Base-by-base conservation (phyloP, 2,329 filamentous ascomycete genomes). In the Fusarium verrucosum region DNA sequence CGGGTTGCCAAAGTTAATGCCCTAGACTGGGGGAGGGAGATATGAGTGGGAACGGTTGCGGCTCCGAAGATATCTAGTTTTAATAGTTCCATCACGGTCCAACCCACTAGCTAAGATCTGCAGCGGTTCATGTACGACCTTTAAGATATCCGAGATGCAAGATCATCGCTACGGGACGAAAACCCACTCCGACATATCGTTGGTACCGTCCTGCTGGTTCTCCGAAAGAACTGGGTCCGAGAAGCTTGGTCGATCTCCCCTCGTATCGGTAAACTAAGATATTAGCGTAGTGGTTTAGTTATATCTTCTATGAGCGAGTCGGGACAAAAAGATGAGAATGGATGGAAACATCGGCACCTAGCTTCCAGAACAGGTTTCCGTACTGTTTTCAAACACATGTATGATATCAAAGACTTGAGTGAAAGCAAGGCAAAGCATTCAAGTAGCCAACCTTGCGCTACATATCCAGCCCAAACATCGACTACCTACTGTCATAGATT, bases 231-330 rank as follows among this genome's bases (percentile, higher is more conserved):
- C 35, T 33, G 23, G 33, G 16, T 41, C 45, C 45, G 45, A 7
- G 14, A 11, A 23, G 19, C 26, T 17, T n/a, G 5, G 8, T 20
- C 14, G n/a, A 30, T 30, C 19, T 23, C 32, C 4, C 5, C 22
- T 20, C 5, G 10, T 13, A n/a, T 16, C 4, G 23, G 4, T 14
- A 2, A 7, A 17, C 3, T 2, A 16, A 4, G 6, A 17, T 23
- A 8, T 13, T 14, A 10, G 11, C 19, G 20, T 13, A 5, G 9
- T 5, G 10, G 7, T 11, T 19, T 10, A 4, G 3, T 13, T 2
- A 2, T 10, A 1, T 26, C 10, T 6, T 7, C 1, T 3, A 1
- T 1, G 13, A 10, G 14, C 2, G 11, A 17, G 1, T 10, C 37
- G 16, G 7, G 7, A 16, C 13, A 14, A 4, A 30, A 30, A 14